These are phyloP conservation scores for Auriculariales sp. DNA, from an alignment of 768 basidiomycete species.

Conservation along the genomic window DNA sequence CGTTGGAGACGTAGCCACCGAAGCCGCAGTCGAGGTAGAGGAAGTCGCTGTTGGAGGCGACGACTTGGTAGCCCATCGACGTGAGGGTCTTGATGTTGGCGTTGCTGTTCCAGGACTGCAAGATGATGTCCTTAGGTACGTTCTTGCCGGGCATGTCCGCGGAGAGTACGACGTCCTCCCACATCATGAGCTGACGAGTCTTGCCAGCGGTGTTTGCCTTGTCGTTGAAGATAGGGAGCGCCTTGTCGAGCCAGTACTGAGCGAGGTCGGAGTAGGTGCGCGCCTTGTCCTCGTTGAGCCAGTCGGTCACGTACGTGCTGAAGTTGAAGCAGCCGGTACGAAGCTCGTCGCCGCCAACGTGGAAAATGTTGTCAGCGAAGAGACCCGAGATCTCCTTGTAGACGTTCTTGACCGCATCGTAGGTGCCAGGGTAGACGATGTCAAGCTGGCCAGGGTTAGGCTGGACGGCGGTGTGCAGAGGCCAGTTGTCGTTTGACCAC, in stretches of 20 bases:
- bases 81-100: not conserved
- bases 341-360: not conserved
- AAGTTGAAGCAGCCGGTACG: not conserved
- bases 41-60: not conserved
- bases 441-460: not conserved
- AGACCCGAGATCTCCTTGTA: not conserved
- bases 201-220: slow-evolving; percentile 15
- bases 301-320: not conserved
- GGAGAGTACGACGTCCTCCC: not conserved
- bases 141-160: not conserved
- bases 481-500: not conserved
- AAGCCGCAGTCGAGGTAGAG: not conserved
- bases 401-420: not conserved
- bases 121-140: not conserved
- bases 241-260: not conserved
- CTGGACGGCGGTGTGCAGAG: not conserved
- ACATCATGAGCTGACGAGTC: not conserved
- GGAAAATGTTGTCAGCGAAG: not conserved
- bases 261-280: not conserved
- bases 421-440: not conserved
- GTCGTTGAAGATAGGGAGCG: slow-evolving; percentile 19
- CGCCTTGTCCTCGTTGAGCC: not conserved
- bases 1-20: not conserved
- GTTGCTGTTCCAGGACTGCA: not conserved
- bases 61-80: not conserved